Evolutionary conservation across 2,329 filamentous ascomycete species (phyloP), one percentile per base, ranked within the genome.

Genomic region (Colletotrichum caudatum): DNA sequence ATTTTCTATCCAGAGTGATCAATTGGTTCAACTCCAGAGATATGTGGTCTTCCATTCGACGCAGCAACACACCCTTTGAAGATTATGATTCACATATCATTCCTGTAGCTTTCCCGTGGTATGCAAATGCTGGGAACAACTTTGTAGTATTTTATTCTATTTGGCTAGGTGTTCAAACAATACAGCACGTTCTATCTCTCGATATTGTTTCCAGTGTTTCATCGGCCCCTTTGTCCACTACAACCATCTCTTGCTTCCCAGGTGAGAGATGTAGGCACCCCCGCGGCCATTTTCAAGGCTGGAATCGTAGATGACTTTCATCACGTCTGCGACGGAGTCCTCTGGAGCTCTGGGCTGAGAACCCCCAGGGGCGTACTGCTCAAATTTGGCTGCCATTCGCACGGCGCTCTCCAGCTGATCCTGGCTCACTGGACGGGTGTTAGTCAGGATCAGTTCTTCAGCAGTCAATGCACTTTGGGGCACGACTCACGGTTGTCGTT

Each of bases 211-310:
- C 18, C 44, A 20, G 4, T 46, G 18, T n/a, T n/a, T 9, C 8
- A 11, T 9, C 7, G 20, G 20, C 18, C 3, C 44, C n/a, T 8
- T 5, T 11, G 8, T 46, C 8, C 8, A 44, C 41, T 75, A 89
- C 11, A 89, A 56, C 87, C 87, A 89, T 65, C 84, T 81, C 78
- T 87, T 85, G 73, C 81, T 87, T 4, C 88, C 86, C 67, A 82
- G 75, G 46, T 91, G 88, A 37, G 86, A 88, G 1, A 90, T 73
- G 74, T 88, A 89, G 0, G 79, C 77, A 3, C 89, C 89, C 2
- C 81, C 87, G 74, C 84, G 74, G 0, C 84, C 85, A 50, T 76
- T 80, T 58, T 85, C 83, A 11, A 89, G 77, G 37, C 81, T 87
- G 2, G 81, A 78, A 18, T 78, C 80, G 4, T 76, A 37, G 0